phyloP scores from a whole-genome alignment of 345 rosid species.

The Bruguiera parviflora region DNA sequence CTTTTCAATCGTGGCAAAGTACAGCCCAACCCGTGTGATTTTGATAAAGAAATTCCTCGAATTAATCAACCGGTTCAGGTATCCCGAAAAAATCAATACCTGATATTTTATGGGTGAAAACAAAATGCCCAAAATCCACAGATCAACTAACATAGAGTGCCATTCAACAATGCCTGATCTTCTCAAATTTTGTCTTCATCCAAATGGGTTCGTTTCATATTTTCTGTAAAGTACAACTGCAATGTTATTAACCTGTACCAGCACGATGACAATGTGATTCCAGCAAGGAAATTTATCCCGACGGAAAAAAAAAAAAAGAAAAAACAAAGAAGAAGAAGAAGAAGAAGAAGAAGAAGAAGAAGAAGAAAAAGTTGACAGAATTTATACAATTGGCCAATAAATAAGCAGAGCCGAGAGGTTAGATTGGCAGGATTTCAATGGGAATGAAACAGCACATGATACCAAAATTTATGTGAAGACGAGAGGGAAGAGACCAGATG shows the following conservation, averaged over 20 bases:
- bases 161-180: not conserved
- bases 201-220: too few species aligned
- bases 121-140: not conserved
- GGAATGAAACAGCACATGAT: not conserved
- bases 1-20: not conserved
- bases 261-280: not conserved
- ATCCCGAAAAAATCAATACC: not conserved
- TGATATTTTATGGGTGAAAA: not conserved
- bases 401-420: not conserved
- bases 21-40: not conserved
- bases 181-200: not conserved
- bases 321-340: not conserved
- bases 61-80: not conserved
- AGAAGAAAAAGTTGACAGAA: not conserved
- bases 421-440: not conserved
- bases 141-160: not conserved
- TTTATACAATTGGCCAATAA: not conserved
- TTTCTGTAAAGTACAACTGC: too few species aligned
- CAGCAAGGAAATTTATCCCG: not conserved
- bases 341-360: not conserved
- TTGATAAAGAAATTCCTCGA: not conserved
- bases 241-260: too few species aligned
- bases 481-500: slow-evolving; percentile 20
- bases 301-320: not conserved
- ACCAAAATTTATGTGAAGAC: slow-evolving; percentile 18